Evolutionary conservation across 2,329 filamentous ascomycete genomes (phyloP).

Genomic region (Drechslerella stenobrocha): DNA sequence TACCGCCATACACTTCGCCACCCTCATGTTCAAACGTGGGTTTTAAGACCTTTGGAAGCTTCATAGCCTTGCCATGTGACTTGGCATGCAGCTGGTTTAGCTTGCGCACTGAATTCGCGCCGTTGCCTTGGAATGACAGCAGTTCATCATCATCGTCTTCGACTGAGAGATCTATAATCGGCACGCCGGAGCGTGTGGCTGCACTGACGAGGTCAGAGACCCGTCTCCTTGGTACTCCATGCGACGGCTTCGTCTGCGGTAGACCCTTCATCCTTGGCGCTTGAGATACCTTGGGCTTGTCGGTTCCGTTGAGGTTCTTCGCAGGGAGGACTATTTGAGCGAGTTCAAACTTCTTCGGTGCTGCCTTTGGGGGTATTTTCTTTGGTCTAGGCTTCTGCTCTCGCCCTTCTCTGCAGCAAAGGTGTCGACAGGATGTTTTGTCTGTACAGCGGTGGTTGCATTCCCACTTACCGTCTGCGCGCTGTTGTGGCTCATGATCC

Average conservation of each 20-base stretch:
- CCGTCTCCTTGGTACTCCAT: constrained; percentile 19
- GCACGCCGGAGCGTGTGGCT: not conserved
- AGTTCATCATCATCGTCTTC: constrained; percentile 22
- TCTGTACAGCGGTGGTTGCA: constrained; percentile 65
- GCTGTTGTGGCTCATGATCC: constrained; percentile 56
- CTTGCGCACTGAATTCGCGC: constrained; percentile 22
- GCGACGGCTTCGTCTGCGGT: constrained; percentile 11
- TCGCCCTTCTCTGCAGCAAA: constrained; percentile 66
- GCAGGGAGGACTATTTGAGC: constrained; percentile 2
- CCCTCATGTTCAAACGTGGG: not conserved
- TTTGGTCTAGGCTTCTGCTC: constrained; percentile 62
- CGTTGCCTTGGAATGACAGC: constrained; percentile 31
- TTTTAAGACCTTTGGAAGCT: constrained; percentile 24
- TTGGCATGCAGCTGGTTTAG: constrained; percentile 36
- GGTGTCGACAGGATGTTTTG: constrained; percentile 62
- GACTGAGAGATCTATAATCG: constrained; percentile 33
- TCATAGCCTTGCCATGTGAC: constrained; percentile 15
- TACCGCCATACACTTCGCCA: not conserved
- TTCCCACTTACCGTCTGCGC: constrained; percentile 65
- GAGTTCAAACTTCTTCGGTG: constrained; percentile 8
- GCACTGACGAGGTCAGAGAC: constrained; percentile 35
- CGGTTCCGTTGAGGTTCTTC: constrained; percentile 3
- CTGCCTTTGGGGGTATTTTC: constrained; percentile 14
- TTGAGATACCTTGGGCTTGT: constrained; percentile 1
- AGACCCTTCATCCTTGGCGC: constrained; percentile 19